Base-by-base conservation (phyloP, 2,329 filamentous ascomycete genomes). In the Fusarium ramigenum region DNA sequence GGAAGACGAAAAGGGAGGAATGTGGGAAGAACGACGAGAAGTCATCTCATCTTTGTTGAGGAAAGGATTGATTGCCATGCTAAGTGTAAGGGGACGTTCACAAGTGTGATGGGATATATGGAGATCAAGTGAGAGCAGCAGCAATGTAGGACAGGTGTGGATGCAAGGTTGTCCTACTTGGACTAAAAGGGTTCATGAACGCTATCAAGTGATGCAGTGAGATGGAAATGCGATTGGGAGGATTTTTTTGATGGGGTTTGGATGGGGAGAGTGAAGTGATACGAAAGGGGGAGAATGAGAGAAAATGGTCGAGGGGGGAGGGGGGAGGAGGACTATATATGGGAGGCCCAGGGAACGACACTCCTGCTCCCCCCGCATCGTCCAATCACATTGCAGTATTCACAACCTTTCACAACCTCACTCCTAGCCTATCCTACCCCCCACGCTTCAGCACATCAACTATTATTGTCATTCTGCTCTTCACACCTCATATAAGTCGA, bases 351-450 rank as follows among this genome's bases (percentile, higher is more conserved):
- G 56, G 47, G 56, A 46, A 46, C 60, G 47, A 46, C 49, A 39
- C 32, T 37, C 68, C n/a, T 52, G 2, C 49, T 52, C 7, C 49
- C 75, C 75, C 64, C 53, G 28, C 56, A 25, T 39, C 23, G 50
- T 32, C 75, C 75, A 77, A 77, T 77, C 75, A 77, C 37, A 61
- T 7, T 12, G 40, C 60, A 32, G 44, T n/a, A 23, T 37, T 23
- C 28, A 46, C 39, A 52, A 77, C 75, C 73, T 75, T 72, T 67
- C 62, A 73, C 69, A 72, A 77, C 75, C 73, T 77, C 75, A 59
- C 49, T 25, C 73, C 63, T 43, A 46, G 53, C 65, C 66, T 56
- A 63, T 61, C 50, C 63, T 40, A 44, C 43, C 65, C 16, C 50
- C 67, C 53, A 59, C 61, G 40, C 42, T 42, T 39, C 21, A 40